Conservation (phyloP, 2,329 filamentous ascomycete genomes). For the Kalaharituber pfeilii region DNA sequence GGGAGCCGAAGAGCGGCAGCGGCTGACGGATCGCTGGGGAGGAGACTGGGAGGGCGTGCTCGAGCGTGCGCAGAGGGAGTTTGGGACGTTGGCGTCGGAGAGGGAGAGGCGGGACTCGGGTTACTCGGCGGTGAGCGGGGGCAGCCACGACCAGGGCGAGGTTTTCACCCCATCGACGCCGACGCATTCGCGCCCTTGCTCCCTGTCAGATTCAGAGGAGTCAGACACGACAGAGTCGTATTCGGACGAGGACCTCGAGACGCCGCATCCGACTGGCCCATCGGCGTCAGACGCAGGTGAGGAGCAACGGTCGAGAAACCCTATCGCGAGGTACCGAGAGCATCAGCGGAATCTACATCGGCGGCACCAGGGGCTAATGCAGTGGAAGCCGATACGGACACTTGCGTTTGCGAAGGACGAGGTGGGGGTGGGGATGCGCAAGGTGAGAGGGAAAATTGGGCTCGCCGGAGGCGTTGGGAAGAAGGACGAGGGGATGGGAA, state of each 20-base stretch:
- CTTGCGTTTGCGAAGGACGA: conserved; percentile 43
- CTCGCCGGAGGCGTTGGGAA: conserved; percentile 35
- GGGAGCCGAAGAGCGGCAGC: conserved; percentile 54
- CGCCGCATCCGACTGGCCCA: conserved; percentile 10
- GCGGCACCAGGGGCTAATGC: conserved; percentile 53
- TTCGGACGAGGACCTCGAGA: conserved; percentile 23
- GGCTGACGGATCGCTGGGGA: conserved; percentile 20
- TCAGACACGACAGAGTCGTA: conserved; percentile 23
- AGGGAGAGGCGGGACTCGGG: conserved; percentile 24
- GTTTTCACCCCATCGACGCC: conserved; percentile 37
- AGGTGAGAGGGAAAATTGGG: conserved; percentile 24
- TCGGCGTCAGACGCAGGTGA: conserved; percentile 1
- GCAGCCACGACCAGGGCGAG: conserved; percentile 16
- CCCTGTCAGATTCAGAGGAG: conserved; percentile 34
- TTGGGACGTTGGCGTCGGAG: conserved; percentile 17
- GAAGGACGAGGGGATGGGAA: conserved; percentile 57
- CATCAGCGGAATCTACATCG: conserved; percentile 44
- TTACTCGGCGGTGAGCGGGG: conserved; percentile 25
- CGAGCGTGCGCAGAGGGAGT: conserved; percentile 20
- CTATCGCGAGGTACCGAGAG: conserved; percentile 38
- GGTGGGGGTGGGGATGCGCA: conserved; percentile 34
- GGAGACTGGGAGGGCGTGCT: conserved; percentile 14
- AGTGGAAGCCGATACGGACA: conserved; percentile 43
- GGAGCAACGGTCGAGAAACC: conserved; percentile 4
- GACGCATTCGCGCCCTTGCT: too few species aligned